These are phyloP conservation scores for Mallotus nudiflorus DNA, from an alignment of 345 rosid genomes.

Conservation along the genomic window DNA sequence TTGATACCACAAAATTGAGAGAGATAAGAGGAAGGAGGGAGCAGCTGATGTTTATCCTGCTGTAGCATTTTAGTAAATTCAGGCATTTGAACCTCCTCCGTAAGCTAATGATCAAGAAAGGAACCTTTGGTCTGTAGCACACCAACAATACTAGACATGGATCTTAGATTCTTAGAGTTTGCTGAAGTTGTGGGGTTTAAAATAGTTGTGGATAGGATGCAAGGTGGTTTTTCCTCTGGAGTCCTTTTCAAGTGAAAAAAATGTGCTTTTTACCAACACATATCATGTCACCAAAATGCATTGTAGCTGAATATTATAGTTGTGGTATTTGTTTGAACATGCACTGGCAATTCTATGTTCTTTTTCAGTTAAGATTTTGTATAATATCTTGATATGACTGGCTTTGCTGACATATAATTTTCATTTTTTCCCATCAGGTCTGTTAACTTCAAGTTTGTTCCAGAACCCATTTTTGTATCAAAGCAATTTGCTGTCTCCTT, in stretches of 20 bases:
- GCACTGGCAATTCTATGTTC: background rate
- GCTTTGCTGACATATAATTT: slow-evolving; percentile 20
- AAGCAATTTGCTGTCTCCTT: slow-evolving; percentile 81
- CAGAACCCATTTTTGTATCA: slow-evolving; percentile 81
- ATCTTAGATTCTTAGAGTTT: too few relatives aligned
- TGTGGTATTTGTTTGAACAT: background rate
- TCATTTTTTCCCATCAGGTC: slow-evolving; percentile 61
- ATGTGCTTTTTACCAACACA: background rate
- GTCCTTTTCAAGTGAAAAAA: background rate
- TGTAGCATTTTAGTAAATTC: background rate
- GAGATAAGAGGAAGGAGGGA: background rate
- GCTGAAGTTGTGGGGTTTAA: background rate
- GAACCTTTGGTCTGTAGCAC: background rate
- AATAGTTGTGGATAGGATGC: too few relatives aligned
- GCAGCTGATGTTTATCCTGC: background rate
- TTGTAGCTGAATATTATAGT: background rate
- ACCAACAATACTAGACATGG: background rate
- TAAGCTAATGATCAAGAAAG: background rate
- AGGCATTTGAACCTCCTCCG: background rate
- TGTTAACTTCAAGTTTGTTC: slow-evolving; percentile 94
- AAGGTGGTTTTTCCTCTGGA: too few relatives aligned
- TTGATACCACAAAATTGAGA: background rate
- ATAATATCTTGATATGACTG: background rate
- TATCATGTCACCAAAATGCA: background rate
- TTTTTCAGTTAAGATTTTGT: background rate